These are phyloP conservation scores for Colletotrichum graminicola DNA, from an alignment of 2,329 filamentous ascomycete species.

Conservation along the genomic window DNA sequence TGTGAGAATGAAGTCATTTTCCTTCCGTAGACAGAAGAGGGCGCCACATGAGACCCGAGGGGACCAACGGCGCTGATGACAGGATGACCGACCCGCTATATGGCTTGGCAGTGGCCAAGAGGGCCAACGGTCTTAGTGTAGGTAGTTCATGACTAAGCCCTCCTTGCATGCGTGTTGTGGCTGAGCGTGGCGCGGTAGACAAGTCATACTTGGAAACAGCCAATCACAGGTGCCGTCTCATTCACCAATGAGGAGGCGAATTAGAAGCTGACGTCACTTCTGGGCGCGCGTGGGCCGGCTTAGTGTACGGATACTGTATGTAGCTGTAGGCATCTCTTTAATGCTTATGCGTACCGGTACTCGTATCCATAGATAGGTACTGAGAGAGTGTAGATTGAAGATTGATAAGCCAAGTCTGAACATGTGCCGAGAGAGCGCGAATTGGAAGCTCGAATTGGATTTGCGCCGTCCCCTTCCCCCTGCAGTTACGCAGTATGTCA, in stretches of 20 bases:
- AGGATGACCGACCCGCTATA: slow-evolving; percentile 23
- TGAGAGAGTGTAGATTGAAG: neutral
- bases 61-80: slow-evolving; percentile 23
- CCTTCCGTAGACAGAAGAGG: neutral
- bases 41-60: slow-evolving; percentile 12
- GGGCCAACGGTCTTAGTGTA: neutral
- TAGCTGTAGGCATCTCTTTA: neutral
- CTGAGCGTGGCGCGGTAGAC: neutral
- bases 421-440: neutral
- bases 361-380: neutral
- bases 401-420: neutral
- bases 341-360: no score
- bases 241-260: neutral
- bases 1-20: neutral
- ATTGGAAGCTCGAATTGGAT: neutral
- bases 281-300: slow-evolving; percentile 25
- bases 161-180: neutral
- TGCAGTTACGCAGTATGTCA: neutral
- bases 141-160: neutral
- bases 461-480: no score
- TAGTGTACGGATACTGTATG: no score
- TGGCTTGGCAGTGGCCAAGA: slow-evolving; percentile 19
- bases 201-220: neutral
- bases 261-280: slow-evolving; percentile 22
- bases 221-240: neutral